Percentiles rank a stretch among this genome's conserved stretches.
These are phyloP conservation scores for Salvia rosmarinus DNA, from an alignment of 257 asterid genomes.

Conservation along the genomic window DNA sequence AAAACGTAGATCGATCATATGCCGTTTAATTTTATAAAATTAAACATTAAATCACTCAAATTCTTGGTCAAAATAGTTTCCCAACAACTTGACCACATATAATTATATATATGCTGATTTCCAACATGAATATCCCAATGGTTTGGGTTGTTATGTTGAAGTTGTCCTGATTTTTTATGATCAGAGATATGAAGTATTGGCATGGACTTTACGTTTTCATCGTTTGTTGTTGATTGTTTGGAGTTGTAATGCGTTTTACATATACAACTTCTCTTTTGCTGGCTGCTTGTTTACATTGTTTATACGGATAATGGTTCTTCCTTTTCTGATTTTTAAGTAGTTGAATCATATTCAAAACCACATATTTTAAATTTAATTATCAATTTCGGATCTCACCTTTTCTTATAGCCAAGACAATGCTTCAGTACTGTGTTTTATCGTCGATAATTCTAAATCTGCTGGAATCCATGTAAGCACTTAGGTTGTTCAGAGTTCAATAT, in stretches of 20 bases:
- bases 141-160: too few relatives aligned
- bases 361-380: too few relatives aligned
- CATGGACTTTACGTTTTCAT: neutral
- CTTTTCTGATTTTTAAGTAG: neutral
- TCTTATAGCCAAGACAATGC: neutral
- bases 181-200: constrained; percentile 7
- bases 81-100: too few relatives aligned
- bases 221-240: neutral
- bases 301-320: neutral
- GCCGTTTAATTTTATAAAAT: too few relatives aligned
- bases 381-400: constrained; percentile 2
- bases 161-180: constrained; percentile 7
- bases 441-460: neutral
- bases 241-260: neutral
- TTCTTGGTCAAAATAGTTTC: too few relatives aligned
- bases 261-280: neutral
- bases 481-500: neutral
- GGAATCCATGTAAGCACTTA: neutral
- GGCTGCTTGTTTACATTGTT: constrained; percentile 10
- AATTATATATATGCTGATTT: too few relatives aligned
- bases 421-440: too few relatives aligned
- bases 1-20: too few relatives aligned
- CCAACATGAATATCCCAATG: too few relatives aligned
- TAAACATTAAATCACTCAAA: too few relatives aligned
- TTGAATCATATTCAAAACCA: neutral